Base-by-base conservation (phyloP, 768 basidiomycete genomes). In the Leucogyrophana mollusca region DNA sequence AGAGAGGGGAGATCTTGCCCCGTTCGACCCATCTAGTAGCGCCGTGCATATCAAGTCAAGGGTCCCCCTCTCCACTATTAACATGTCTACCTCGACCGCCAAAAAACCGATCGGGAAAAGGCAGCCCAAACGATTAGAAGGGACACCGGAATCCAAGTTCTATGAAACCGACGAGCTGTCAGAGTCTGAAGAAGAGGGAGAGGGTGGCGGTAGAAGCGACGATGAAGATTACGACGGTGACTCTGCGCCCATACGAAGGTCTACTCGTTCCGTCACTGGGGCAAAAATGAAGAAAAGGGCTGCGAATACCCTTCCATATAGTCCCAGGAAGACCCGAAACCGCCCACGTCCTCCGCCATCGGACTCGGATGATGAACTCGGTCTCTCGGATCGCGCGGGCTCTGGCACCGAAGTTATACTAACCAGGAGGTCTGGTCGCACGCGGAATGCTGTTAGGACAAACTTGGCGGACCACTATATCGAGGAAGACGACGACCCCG, bases 41-140 rank as follows among this genome's bases (percentile, higher is more conserved):
- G 51, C 59, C 30, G 72, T 90, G 9, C 82, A 87, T 54, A 80
- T 80, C 17, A 56, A 71, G 18, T 83, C 82, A 38, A 82, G 85
- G 34, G 61, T 80, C 51, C 71, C 68, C 34, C 65, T 56, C 32
- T 51, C 71, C 40, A 68, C 50, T 43, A 61, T 76, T 34, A 59
- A 57, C 23, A 22, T 27, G 30, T 34, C 17, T 35, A n/a, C 27
- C 7, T 30, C 27, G 27, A 30, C 27, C 27, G 27, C 27, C 7
- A 30, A 6, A 30, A 30, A 30, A 30, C 6, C 27, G 7, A 30
- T 30, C 27, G 27, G 7, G 13, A 30, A 30, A 13, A 6, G 13
- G 13, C 27, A 6, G 6, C 13, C 27, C 13, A 30, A 30, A 30
- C 27, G 27, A 6, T 30, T 13, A 30, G 27, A 30, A 30, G n/a